These are phyloP conservation scores for Metschnikowia arizonensis DNA, from an alignment of 805 yeast species.

Conservation along the genomic window DNA sequence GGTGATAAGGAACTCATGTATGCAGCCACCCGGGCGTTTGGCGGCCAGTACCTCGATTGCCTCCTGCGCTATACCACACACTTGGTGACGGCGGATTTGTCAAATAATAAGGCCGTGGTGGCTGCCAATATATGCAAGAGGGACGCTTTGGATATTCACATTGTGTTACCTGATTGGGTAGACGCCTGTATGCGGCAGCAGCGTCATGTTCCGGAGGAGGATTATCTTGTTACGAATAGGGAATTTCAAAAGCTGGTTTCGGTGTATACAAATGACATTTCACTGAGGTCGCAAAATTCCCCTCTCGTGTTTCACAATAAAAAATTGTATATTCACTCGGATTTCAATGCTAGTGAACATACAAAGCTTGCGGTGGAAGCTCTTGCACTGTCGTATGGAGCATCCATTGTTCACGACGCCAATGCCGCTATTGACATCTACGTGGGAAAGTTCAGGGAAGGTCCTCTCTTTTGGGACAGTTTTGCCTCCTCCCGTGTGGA, in stretches of 20 bases:
- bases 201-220: conserved; percentile 46
- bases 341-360: conserved; percentile 49
- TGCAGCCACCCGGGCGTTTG: conserved; percentile 66
- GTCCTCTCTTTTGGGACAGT: conserved; percentile 51
- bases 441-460: conserved; percentile 60
- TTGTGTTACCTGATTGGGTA: conserved; percentile 79
- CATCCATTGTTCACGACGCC: conserved; percentile 34
- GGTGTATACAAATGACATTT: too few species aligned
- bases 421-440: conserved; percentile 34
- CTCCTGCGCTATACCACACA: conserved; percentile 76
- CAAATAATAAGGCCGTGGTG: conserved; percentile 55
- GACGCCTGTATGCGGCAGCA: conserved; percentile 60
- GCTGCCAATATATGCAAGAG: conserved; percentile 39
- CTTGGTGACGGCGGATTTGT: conserved; percentile 52
- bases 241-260: too few species aligned
- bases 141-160: conserved; percentile 41
- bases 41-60: conserved; percentile 66
- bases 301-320: conserved; percentile 30
- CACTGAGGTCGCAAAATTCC: too few species aligned
- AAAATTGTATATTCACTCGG: conserved; percentile 49
- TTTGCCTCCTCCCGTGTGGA: conserved; percentile 32
- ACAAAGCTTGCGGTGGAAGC: conserved; percentile 36
- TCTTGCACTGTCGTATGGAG: conserved; percentile 54
- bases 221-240: conserved; percentile 41
- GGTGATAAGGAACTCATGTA: conserved; percentile 65